phyloP scores from a whole-genome alignment of 1,284 basidiomycete species.

The Rhodotorula sp. region DNA sequence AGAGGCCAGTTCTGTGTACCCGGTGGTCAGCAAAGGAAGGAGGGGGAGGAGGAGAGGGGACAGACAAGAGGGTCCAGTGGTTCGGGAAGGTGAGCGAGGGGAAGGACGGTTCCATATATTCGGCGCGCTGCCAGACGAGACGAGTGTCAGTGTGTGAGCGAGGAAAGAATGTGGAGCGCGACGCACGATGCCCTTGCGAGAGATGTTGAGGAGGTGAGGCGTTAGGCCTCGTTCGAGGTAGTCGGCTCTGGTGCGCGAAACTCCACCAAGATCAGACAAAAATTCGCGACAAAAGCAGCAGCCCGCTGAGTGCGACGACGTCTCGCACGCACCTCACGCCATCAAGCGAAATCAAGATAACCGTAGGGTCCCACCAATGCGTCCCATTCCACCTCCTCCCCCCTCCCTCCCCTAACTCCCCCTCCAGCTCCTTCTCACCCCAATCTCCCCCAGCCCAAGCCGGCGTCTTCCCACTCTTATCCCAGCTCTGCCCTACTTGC shows the following conservation, averaged over 20 bases:
- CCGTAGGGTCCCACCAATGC: conserved; percentile 55
- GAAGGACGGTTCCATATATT: conserved; percentile 79
- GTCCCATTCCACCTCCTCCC: conserved; percentile 38
- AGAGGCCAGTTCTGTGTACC: conserved; percentile 73
- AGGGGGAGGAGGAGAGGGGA: conserved; percentile 44
- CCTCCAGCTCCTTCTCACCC: conserved; percentile 15
- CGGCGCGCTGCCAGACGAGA: conserved; percentile 56
- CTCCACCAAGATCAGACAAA: not conserved
- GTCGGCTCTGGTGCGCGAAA: conserved; percentile 60
- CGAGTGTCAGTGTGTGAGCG: not conserved
- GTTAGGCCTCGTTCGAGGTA: conserved; percentile 78
- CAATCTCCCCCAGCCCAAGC: conserved; percentile 36
- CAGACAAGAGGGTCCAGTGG: conserved; percentile 52
- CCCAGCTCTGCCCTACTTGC: conserved; percentile 17
- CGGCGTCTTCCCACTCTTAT: conserved; percentile 10
- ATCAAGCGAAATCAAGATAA: conserved; percentile 80
- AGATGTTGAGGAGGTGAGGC: conserved; percentile 72
- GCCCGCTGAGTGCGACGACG: not conserved
- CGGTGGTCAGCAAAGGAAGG: not conserved
- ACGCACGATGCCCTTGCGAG: conserved; percentile 63
- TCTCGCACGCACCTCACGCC: conserved; percentile 55
- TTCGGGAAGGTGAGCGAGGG: conserved; percentile 80
- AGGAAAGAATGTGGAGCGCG: not conserved
- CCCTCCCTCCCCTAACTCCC: not conserved
- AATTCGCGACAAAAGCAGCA: not conserved